These are phyloP conservation scores for Carex cristatella DNA, from an alignment of 176 grass and related monocot species.

Conservation along the genomic window DNA sequence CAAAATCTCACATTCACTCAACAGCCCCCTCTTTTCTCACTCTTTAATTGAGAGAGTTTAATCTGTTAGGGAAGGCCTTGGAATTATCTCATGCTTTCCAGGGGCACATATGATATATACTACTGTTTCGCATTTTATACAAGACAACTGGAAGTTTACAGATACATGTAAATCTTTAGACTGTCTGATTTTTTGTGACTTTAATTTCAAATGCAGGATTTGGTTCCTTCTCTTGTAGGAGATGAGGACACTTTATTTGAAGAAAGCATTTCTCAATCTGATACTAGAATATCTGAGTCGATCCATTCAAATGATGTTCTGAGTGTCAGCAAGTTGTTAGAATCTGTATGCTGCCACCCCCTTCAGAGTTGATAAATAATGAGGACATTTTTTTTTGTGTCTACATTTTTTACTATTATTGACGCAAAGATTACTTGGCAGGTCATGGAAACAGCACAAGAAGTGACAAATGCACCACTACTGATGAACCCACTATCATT, in stretches of 20 bases:
- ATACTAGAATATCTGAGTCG: slow-evolving; percentile 67
- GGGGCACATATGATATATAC: background rate
- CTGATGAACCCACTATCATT: slow-evolving; percentile 58
- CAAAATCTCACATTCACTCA: background rate
- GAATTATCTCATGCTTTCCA: background rate
- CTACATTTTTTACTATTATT: background rate
- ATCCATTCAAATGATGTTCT: slow-evolving; percentile 62
- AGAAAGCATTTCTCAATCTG: slow-evolving; percentile 59
- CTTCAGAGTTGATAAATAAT: slow-evolving; percentile 4
- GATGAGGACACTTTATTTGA: slow-evolving; percentile 62
- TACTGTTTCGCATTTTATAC: background rate
- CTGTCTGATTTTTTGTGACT: background rate
- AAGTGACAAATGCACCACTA: slow-evolving; percentile 49
- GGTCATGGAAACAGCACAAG: slow-evolving; percentile 74
- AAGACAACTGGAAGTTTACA: background rate
- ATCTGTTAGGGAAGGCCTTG: background rate
- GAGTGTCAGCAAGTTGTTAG: slow-evolving; percentile 82
- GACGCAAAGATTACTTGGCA: slow-evolving; percentile 31
- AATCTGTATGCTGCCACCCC: slow-evolving; percentile 56
- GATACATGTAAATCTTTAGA: background rate
- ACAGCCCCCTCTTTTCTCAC: slow-evolving; percentile 17
- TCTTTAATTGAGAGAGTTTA: background rate
- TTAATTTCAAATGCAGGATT: slow-evolving; percentile 49
- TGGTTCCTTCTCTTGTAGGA: slow-evolving; percentile 56
- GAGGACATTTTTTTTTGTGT: background rate